Evolutionary conservation across 202 grass and related monocot genomes (phyloP).

Genomic region (Setaria viridis): DNA sequence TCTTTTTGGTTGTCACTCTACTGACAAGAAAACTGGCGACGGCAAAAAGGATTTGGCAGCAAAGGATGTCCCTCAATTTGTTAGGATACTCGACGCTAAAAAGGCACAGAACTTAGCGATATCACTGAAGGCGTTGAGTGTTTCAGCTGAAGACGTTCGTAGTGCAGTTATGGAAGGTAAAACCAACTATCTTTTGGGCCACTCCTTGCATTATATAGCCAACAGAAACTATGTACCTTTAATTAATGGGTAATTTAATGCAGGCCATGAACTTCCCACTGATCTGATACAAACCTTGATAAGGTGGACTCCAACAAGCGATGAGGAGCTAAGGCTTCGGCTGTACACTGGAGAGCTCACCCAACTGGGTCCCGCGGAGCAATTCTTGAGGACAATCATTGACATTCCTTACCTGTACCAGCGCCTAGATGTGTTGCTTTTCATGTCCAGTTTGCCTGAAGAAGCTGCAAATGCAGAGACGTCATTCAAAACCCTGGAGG

Average conservation of each 20-base stretch:
- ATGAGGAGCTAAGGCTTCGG: conserved; percentile 71
- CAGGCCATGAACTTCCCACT: conserved; percentile 73
- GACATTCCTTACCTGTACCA: conserved; percentile 77
- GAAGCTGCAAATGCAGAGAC: conserved; percentile 54
- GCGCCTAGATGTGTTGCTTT: conserved; percentile 70
- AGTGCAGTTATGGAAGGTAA: conserved; percentile 79
- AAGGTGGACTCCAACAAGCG: conserved; percentile 70
- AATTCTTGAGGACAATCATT: conserved; percentile 69
- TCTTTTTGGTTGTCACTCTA: conserved; percentile 69
- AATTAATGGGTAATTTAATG: background rate
- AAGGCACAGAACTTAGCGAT: conserved; percentile 95
- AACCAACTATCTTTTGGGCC: background rate
- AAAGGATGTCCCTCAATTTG: conserved; percentile 49
- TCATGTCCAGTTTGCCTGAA: conserved; percentile 76
- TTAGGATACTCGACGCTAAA: conserved; percentile 83
- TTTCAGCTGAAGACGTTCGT: conserved; percentile 73
- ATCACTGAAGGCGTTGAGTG: conserved; percentile 84
- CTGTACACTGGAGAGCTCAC: conserved; percentile 64
- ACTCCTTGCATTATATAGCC: background rate
- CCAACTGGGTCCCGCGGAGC: conserved; percentile 71
- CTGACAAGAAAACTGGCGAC: conserved; percentile 54
- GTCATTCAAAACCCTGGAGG: conserved; percentile 74
- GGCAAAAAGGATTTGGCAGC: conserved; percentile 56
- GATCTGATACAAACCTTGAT: conserved; percentile 75
- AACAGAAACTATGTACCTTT: background rate